Conservation (phyloP, 306 rosid species). For the Ormosia emarginata region DNA sequence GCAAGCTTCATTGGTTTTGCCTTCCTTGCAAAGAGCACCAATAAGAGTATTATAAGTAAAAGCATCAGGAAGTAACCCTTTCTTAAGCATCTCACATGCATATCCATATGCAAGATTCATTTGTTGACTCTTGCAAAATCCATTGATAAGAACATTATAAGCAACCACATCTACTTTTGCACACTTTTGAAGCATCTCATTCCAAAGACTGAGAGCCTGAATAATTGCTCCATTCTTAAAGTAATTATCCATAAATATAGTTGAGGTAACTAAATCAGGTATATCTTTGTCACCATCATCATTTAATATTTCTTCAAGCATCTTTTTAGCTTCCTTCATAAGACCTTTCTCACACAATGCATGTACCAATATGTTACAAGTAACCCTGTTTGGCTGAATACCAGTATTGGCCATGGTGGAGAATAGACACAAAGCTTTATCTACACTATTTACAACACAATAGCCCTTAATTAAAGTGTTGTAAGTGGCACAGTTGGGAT, state of each 20-base stretch:
- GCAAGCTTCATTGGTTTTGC: slow-evolving; percentile 56
- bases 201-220: slow-evolving; percentile 68
- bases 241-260: slow-evolving; percentile 68
- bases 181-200: slow-evolving; percentile 50
- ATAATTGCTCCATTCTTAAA: slow-evolving; percentile 53
- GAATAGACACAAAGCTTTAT: slow-evolving; percentile 60
- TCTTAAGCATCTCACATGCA: slow-evolving; percentile 78
- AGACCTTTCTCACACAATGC: slow-evolving; percentile 76
- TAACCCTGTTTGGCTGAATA: slow-evolving; percentile 67
- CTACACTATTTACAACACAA: slow-evolving; percentile 43
- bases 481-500: slow-evolving; percentile 64
- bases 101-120: slow-evolving; percentile 53
- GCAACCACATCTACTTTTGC: slow-evolving; percentile 57
- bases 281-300: slow-evolving; percentile 29
- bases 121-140: slow-evolving; percentile 56
- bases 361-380: slow-evolving; percentile 67
- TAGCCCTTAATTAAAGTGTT: slow-evolving; percentile 74
- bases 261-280: slow-evolving; percentile 54
- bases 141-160: slow-evolving; percentile 78
- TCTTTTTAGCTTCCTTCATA: slow-evolving; percentile 50
- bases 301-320: slow-evolving; percentile 47
- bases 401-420: slow-evolving; percentile 51
- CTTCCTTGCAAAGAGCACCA: slow-evolving; percentile 65
- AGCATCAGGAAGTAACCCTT: slow-evolving; percentile 68
- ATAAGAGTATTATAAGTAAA: slow-evolving; percentile 76